Conservation (phyloP, 495 filamentous ascomycete genomes). For the Hypomontagnella submonticulosa region DNA sequence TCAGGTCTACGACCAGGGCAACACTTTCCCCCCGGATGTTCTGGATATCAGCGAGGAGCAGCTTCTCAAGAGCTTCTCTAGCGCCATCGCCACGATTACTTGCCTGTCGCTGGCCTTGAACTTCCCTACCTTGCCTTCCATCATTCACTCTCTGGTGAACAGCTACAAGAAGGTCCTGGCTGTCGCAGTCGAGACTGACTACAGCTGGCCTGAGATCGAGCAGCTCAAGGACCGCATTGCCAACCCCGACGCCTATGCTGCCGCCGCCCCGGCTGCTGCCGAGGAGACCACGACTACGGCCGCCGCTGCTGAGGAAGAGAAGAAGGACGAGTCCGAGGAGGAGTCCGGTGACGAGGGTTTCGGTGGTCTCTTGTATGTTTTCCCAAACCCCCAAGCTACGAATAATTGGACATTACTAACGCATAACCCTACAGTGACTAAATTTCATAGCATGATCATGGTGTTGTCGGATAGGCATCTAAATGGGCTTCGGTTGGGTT, state of each 20-base stretch:
- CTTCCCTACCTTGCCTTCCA: constrained; percentile 96
- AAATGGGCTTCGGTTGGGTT: constrained; percentile 52
- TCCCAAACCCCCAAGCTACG: neutral
- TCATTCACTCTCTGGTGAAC: constrained; percentile 96
- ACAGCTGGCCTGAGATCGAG: constrained; percentile 94
- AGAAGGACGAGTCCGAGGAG: constrained; percentile 70
- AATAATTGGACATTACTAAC: constrained; percentile 20
- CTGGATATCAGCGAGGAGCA: constrained; percentile 94
- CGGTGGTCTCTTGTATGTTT: constrained; percentile 75
- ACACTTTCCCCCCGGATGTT: constrained; percentile 83
- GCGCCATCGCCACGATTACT: constrained; percentile 87
- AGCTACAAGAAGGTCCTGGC: constrained; percentile 96
- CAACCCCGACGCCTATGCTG: constrained; percentile 94
- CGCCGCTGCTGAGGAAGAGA: constrained; percentile 64
- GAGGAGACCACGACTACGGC: constrained; percentile 59
- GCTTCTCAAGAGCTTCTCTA: constrained; percentile 83
- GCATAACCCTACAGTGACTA: constrained; percentile 54
- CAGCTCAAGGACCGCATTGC: constrained; percentile 98
- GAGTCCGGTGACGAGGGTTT: constrained; percentile 69
- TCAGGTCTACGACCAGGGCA: constrained; percentile 96
- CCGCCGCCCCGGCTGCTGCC: constrained; percentile 76
- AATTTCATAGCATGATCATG: constrained; percentile 47
- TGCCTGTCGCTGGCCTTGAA: constrained; percentile 87
- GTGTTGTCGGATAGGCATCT: constrained; percentile 51
- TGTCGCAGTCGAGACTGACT: constrained; percentile 89